Evolutionary conservation across 768 basidiomycete genomes (phyloP).

Genomic region (Kondoa subrosea): DNA sequence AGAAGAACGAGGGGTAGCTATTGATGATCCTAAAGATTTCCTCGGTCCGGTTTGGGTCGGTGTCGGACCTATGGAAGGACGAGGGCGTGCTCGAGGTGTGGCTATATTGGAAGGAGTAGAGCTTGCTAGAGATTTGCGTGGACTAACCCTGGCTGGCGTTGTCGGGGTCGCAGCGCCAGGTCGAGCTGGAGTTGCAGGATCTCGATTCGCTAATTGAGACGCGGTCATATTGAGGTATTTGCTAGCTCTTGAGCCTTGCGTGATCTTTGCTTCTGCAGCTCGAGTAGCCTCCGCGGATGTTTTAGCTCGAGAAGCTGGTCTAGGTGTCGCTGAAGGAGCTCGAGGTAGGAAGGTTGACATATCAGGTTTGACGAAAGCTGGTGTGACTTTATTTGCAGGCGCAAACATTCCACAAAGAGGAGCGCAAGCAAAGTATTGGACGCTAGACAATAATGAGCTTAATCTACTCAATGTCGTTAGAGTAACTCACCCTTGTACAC

Average conservation of each 20-base stretch:
- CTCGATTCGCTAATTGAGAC: constrained; percentile 41
- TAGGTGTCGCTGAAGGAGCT: constrained; percentile 22
- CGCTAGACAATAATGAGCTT: constrained; percentile 35
- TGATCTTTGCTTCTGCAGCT: constrained; percentile 38
- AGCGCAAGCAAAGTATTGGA: constrained; percentile 69
- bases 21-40: constrained; percentile 15
- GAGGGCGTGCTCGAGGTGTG: constrained; percentile 13
- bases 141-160: not conserved
- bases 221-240: constrained; percentile 74
- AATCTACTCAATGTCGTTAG: constrained; percentile 11
- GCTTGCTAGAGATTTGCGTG: constrained; percentile 1
- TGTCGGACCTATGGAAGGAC: constrained; percentile 6
- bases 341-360: constrained; percentile 33
- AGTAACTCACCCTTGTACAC: constrained; percentile 60
- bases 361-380: constrained; percentile 56
- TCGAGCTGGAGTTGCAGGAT: not conserved
- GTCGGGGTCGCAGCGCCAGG: not conserved
- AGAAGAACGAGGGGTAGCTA: constrained; percentile 10
- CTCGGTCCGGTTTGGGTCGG: constrained; percentile 1
- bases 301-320: constrained; percentile 6
- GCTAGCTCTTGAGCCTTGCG: constrained; percentile 66
- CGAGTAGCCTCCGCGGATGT: constrained; percentile 15
- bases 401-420: constrained; percentile 83
- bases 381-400: constrained; percentile 58
- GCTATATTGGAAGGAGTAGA: constrained; percentile 1